A percentile compares a stretch with the other conserved stretches of the same genome.
These are phyloP conservation scores for Hypoxylon fuscum DNA, from an alignment of 495 filamentous ascomycete species.

Conservation along the genomic window DNA sequence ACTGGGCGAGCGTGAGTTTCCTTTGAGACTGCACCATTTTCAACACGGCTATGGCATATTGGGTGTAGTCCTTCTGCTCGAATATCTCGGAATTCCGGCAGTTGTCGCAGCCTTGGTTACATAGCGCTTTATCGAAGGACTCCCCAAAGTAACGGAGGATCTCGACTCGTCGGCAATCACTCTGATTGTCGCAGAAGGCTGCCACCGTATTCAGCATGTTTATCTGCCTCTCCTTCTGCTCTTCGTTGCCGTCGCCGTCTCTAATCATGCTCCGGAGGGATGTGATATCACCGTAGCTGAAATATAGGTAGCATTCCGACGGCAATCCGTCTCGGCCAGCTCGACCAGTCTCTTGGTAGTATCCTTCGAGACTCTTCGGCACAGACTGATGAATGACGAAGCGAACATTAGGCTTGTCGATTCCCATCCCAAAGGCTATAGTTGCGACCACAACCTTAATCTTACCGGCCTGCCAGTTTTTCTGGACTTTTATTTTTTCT, in stretches of 20 bases:
- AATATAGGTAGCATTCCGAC: conserved; percentile 92
- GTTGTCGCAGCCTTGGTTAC: conserved; percentile 82
- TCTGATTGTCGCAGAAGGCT: conserved; percentile 86
- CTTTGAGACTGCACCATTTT: conserved; percentile 67
- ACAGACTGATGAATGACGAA: conserved; percentile 93
- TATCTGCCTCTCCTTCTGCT: conserved; percentile 83
- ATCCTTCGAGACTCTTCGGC: conserved; percentile 96
- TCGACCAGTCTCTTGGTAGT: conserved; percentile 96
- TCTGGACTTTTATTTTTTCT: conserved; percentile 74
- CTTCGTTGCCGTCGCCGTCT: conserved; percentile 72
- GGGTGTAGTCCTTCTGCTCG: conserved; percentile 76
- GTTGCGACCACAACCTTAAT: conserved; percentile 96
- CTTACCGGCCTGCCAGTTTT: conserved; percentile 79
- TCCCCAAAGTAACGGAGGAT: conserved; percentile 94
- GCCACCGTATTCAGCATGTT: conserved; percentile 86
- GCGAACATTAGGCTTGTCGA: conserved; percentile 94
- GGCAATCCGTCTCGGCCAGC: conserved; percentile 89
- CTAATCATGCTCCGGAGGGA: conserved; percentile 78
- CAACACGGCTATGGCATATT: conserved; percentile 74
- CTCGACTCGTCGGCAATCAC: conserved; percentile 85
- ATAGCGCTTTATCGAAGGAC: conserved; percentile 73
- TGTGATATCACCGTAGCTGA: conserved; percentile 74
- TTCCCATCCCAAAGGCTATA: conserved; percentile 99
- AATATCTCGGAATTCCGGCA: conserved; percentile 72
- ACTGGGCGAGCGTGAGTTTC: conserved; percentile 62